phyloP scores from a whole-genome alignment of 495 filamentous ascomycete genomes.

The Geoglossum glabrum region DNA sequence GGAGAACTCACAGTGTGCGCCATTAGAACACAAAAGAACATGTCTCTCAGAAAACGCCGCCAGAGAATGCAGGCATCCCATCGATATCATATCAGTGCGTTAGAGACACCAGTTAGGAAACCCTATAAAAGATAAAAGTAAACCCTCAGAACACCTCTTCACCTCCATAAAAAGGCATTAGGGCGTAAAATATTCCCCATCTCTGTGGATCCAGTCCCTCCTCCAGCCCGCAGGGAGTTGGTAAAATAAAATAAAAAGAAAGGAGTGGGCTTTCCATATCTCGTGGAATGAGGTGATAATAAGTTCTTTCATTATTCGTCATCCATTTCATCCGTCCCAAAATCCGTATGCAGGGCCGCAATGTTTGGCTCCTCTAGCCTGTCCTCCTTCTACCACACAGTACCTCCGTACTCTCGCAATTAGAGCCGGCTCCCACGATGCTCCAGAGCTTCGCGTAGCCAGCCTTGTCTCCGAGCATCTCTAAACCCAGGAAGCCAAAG shows the following conservation, averaged over 20 bases:
- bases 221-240: neutral
- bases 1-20: neutral
- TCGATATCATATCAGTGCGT: neutral
- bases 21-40: neutral
- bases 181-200: neutral
- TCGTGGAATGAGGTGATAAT: neutral
- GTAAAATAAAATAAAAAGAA: neutral
- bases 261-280: neutral
- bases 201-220: neutral
- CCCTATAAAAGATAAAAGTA: neutral
- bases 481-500: neutral
- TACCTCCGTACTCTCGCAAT: neutral
- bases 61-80: neutral
- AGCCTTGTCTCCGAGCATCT: neutral
- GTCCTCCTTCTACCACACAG: no score
- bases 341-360: neutral
- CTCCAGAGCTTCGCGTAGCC: neutral
- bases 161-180: neutral
- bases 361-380: neutral
- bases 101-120: neutral
- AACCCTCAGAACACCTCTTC: neutral
- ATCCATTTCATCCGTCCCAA: neutral
- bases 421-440: neutral
- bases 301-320: neutral
- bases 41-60: neutral